phyloP scores from a whole-genome alignment of 768 basidiomycete genomes.

The Cytidiella melzeri region DNA sequence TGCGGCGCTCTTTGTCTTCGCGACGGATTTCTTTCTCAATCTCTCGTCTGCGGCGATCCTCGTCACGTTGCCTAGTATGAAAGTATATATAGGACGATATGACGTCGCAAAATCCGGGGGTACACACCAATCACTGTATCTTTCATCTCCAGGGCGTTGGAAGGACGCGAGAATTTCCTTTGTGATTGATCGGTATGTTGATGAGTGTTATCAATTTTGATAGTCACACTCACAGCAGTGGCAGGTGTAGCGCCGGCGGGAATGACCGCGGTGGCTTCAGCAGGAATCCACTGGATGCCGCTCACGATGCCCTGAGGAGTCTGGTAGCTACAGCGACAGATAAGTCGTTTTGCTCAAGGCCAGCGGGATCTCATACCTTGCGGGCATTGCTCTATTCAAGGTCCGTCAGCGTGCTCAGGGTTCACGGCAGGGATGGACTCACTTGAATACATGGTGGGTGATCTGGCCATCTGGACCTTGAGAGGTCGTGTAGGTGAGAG shows the following conservation, averaged over 20 bases:
- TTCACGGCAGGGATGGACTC: slow-evolving; percentile 19
- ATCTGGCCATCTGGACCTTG: slow-evolving; percentile 54
- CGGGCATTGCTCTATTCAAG: slow-evolving; percentile 28
- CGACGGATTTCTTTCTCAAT: slow-evolving; percentile 25
- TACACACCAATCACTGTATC: slow-evolving; percentile 3
- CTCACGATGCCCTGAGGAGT: slow-evolving; percentile 60
- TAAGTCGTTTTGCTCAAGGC: too few species aligned
- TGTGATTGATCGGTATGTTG: neutral
- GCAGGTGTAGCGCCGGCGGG: slow-evolving; percentile 59
- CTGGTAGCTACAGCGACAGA: slow-evolving; percentile 58
- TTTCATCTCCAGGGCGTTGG: slow-evolving; percentile 25
- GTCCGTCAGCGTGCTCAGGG: neutral
- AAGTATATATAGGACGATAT: too few species aligned
- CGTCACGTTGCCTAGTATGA: slow-evolving; percentile 34
- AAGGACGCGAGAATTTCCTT: slow-evolving; percentile 60
- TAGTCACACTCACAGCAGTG: slow-evolving; percentile 35
- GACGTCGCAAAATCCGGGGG: too few species aligned
- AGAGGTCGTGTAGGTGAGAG: slow-evolving; percentile 68
- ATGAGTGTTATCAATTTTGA: slow-evolving; percentile 1
- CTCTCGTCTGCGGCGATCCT: slow-evolving; percentile 50
- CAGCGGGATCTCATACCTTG: too few species aligned
- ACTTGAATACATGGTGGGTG: slow-evolving; percentile 74
- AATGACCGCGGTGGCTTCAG: slow-evolving; percentile 57
- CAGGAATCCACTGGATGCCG: slow-evolving; percentile 63
- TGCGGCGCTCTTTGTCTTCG: slow-evolving; percentile 34